Conservation (phyloP, 176 grass and related monocot genomes). For the Olyra latifolia region DNA sequence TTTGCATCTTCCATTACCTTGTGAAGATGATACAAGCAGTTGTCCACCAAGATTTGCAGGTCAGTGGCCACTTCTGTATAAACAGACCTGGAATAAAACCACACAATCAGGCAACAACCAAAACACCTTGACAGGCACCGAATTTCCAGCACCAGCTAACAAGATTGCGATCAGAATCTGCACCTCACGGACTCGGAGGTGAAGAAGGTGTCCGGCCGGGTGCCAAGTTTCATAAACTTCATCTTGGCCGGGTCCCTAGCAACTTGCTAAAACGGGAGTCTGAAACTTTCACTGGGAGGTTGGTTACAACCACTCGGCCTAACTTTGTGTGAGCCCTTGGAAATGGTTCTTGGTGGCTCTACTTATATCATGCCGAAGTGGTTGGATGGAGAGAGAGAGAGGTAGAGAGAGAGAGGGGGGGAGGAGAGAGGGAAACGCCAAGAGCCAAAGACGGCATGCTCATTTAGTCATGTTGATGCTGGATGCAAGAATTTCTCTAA, state of each 20-base stretch:
- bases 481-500: constrained; percentile 16
- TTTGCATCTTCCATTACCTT: constrained; percentile 53
- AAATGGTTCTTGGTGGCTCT: constrained; percentile 36
- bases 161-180: constrained; percentile 29
- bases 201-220: constrained; percentile 79
- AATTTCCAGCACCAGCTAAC: not conserved
- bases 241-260: constrained; percentile 44
- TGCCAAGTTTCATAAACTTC: constrained; percentile 99
- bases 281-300: constrained; percentile 32
- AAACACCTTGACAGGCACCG: not conserved
- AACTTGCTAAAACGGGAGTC: constrained; percentile 39
- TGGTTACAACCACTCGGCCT: constrained; percentile 34
- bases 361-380: constrained; percentile 59
- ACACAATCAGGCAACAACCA: constrained; percentile 13
- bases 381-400: constrained; percentile 31
- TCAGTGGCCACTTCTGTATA: constrained; percentile 88
- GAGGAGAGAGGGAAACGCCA: constrained; percentile 13
- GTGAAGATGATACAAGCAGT: constrained; percentile 75
- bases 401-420: not conserved
- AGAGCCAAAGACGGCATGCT: constrained; percentile 31
- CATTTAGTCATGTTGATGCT: not conserved
- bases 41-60: constrained; percentile 75
- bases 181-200: constrained; percentile 69
- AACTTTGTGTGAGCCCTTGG: constrained; percentile 44
- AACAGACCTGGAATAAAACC: constrained; percentile 61